A percentile compares a stretch with the other conserved stretches of the same genome.
phyloP scores from a whole-genome alignment of 225 moss, liverwort and hornwort genomes.

The Lunularia cruciata region DNA sequence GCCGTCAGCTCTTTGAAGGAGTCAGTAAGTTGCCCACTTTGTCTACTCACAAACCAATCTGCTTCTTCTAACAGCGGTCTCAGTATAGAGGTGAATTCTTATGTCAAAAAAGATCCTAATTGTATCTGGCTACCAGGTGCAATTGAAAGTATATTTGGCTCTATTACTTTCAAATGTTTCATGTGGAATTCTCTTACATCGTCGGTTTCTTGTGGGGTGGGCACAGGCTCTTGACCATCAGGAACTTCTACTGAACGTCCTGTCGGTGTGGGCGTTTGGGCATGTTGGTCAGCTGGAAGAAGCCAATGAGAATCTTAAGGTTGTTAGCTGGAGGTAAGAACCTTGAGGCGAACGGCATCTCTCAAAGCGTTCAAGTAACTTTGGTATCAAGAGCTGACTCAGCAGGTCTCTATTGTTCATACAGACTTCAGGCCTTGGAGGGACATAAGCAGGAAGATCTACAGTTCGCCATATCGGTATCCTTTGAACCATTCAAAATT shows the following conservation, averaged over 20 bases:
- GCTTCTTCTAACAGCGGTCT: no score
- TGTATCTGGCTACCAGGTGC: no score
- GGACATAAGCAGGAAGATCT: slow-evolving; percentile 13
- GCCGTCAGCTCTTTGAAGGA: slow-evolving; percentile 40
- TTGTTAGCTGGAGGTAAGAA: slow-evolving; percentile 52
- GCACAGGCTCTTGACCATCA: slow-evolving; percentile 50
- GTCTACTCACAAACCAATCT: no score
- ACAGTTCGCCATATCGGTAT: slow-evolving; percentile 24
- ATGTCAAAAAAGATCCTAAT: no score
- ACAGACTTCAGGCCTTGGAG: slow-evolving; percentile 27
- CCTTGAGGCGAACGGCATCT: background rate
- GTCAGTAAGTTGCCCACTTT: slow-evolving; percentile 18
- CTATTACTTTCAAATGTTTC: no score
- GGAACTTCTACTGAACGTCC: slow-evolving; percentile 61
- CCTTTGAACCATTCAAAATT: background rate
- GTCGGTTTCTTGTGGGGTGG: slow-evolving; percentile 10
- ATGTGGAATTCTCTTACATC: no score
- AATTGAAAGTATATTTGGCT: no score
- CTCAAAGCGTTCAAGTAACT: background rate
- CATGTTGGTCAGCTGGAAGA: slow-evolving; percentile 49
- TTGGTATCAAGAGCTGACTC: slow-evolving; percentile 1
- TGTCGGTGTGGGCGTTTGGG: slow-evolving; percentile 67
- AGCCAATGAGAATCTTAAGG: slow-evolving; percentile 44
- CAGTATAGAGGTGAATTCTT: no score
- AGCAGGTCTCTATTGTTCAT: slow-evolving; percentile 15